Base-by-base conservation (phyloP, 805 yeast species). In the Sugiyamaella chiloensis region DNA sequence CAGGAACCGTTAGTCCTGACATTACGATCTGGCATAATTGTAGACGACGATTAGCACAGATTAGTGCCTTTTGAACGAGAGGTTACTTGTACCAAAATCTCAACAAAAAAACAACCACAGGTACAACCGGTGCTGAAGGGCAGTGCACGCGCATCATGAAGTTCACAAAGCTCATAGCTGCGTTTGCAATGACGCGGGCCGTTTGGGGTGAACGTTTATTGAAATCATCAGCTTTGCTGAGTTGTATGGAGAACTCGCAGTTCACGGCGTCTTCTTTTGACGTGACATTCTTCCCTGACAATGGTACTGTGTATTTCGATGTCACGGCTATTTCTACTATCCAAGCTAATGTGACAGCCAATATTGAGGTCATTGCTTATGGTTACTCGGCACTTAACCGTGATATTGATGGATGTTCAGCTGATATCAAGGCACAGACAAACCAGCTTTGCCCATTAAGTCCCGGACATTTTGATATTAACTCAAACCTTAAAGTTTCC, bases 181-280 rank as follows among this genome's bases (percentile, higher is more conserved):
- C 29, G 20, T 16, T 41, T 23, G 29, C 41, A 16, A 21, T 23
- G 35, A 35, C 21, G 20, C 34, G 7, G 30, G 34, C 34, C 16
- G 57, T 45, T 4, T 16, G 23, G 32, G 76, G 72, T 1, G 63
- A 58, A 30, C 54, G 55, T 30, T 51, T 57, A 26, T 54, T 76
- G 45, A 59, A 63, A 40, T 70, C 93, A 0, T 65, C 79, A 16
- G 87, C 97, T 6, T 72, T 93, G 56, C 71, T 91, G 57, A 87
- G 98, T 32, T 93, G 99, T 71, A 90, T 89, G 96, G 83, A 81
- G 36, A 72, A 85, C 64, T 90, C 99, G 5, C 84, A 81, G 62
- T 81, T 93, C 58, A 81, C 96, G 2, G 91, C 97, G 4, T 78
- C 89, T 6, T 78, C 74, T 55, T 90, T 93, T 62, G 85, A 87